Base-by-base conservation (phyloP, 139 green algal genomes). In the Chlorella sp. region DNA sequence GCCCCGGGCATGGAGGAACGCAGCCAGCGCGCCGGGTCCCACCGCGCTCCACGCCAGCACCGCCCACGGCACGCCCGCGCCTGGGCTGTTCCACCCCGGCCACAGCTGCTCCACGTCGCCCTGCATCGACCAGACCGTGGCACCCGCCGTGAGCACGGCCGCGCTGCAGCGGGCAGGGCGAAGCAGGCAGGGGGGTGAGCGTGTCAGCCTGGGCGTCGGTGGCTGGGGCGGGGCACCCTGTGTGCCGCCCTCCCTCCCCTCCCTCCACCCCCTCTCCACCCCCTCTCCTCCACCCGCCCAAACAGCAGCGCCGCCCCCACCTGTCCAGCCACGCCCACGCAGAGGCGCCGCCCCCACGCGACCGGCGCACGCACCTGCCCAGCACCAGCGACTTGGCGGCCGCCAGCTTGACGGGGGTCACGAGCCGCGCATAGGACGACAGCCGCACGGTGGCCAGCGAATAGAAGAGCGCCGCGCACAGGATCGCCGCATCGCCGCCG, bases 361-460 rank as follows among this genome's bases (percentile, higher is more conserved):
- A n/a, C n/a, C n/a, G 17, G 17, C 21, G 17, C 48, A 58, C 48
- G 17, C 21, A 58, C 48, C 48, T 25, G 27, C 43, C 79, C 72
- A 84, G 67, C 62, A 77, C 71, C 67, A 71, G 25, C 12, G 48
- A 71, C 68, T 86, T 86, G 23, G 46, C 80, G 1, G 75, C 45
- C 25, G 80, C 76, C 35, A 86, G 69, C n/a, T 74, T n/a, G 56
- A 86, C 45, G 8, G 80, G 14, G 1, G 46, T 43, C 21, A 86
- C 56, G 60, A 15, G 33, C 15, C 56, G 48, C 12, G 80, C 80
- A 61, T 84, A 86, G 3, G n/a, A 41, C 33, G 64, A 50, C 31
- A 84, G 77, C 40, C 80, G 68, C 68, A 86, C 80, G 8, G 69
- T 86, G 41, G 80, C 62, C 58, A 86, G 51, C 8, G 80, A 86